Evolutionary conservation across 148 eudicot genomes (phyloP).

Genomic region (Pouteria glomerata): DNA sequence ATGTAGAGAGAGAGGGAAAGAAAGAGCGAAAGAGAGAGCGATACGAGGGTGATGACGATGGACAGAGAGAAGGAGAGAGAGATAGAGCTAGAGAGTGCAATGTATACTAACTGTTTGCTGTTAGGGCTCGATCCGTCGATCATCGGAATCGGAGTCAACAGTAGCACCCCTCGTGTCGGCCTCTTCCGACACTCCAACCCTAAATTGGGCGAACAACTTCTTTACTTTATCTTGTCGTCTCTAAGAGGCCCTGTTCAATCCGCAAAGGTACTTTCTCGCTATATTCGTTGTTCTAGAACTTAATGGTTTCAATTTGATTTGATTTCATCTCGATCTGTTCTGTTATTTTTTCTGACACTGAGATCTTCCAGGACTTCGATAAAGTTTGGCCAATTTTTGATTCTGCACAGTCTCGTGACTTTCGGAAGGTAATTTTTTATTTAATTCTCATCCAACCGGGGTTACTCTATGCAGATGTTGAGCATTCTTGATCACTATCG

Average conservation of each 20-base stretch:
- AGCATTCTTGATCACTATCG: neutral
- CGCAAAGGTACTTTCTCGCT: slow-evolving; percentile 48
- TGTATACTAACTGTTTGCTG: slow-evolving; percentile 91
- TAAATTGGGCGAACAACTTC: slow-evolving; percentile 95
- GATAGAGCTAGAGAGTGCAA: slow-evolving; percentile 89
- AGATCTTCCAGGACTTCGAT: slow-evolving; percentile 77
- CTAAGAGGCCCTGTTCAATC: slow-evolving; percentile 86
- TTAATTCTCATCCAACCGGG: neutral
- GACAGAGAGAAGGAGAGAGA: slow-evolving; percentile 97
- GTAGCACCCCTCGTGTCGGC: slow-evolving; percentile 69
- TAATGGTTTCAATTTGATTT: neutral
- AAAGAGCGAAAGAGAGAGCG: slow-evolving; percentile 15
- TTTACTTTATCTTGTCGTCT: slow-evolving; percentile 82
- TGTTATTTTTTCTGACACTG: slow-evolving; percentile 5
- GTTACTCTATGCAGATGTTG: neutral
- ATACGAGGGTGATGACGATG: slow-evolving; percentile 59
- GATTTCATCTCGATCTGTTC: slow-evolving; percentile 6
- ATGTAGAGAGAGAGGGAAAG: slow-evolving; percentile 11
- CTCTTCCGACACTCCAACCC: slow-evolving; percentile 97
- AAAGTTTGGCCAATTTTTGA: slow-evolving; percentile 99
- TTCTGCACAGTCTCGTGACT: slow-evolving; percentile 96
- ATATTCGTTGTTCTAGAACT: neutral
- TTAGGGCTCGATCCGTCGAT: slow-evolving; percentile 85
- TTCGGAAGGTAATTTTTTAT: slow-evolving; percentile 66
- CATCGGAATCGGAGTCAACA: slow-evolving; percentile 58